Percentiles rank a stretch among this genome's conserved stretches.
These are phyloP conservation scores for Aureobasidium lini DNA, from an alignment of 2,329 filamentous ascomycete genomes.

Conservation along the genomic window DNA sequence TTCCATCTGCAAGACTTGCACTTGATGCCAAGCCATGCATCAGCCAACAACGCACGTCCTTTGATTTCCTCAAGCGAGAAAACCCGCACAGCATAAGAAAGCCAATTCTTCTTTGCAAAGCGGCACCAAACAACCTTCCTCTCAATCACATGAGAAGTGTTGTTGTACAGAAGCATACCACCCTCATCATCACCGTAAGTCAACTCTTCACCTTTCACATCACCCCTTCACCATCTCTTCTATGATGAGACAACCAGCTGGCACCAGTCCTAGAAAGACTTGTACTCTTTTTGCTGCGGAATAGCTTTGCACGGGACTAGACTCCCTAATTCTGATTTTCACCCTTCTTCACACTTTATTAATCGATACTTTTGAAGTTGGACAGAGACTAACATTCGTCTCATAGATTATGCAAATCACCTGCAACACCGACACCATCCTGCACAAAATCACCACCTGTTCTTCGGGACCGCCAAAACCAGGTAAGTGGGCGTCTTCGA, in stretches of 20 bases:
- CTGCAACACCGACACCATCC: no score
- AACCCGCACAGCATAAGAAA: background rate
- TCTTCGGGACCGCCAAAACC: no score
- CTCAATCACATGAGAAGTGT: background rate
- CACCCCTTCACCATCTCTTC: background rate
- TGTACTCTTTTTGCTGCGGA: constrained; percentile 57
- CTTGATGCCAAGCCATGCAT: background rate
- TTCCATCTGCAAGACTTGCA: background rate
- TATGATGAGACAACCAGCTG: constrained; percentile 39
- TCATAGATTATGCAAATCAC: no score
- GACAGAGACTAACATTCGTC: constrained; percentile 1
- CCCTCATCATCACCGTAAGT: background rate
- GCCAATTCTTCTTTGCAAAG: background rate
- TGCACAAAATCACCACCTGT: no score
- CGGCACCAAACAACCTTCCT: background rate
- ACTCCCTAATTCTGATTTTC: constrained; percentile 1
- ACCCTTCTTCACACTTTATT: background rate
- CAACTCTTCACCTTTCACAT: background rate
- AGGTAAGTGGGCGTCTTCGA: background rate
- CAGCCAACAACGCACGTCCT: constrained; percentile 2
- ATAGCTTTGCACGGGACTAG: constrained; percentile 37
- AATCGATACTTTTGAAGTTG: background rate
- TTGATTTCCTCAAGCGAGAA: background rate
- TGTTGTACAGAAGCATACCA: background rate
- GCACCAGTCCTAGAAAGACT: constrained; percentile 61